Percentiles rank a stretch among this genome's conserved stretches.
Conservation (phyloP, 192 early-diverging fungal species). For the Dimargaris xerosporica region DNA sequence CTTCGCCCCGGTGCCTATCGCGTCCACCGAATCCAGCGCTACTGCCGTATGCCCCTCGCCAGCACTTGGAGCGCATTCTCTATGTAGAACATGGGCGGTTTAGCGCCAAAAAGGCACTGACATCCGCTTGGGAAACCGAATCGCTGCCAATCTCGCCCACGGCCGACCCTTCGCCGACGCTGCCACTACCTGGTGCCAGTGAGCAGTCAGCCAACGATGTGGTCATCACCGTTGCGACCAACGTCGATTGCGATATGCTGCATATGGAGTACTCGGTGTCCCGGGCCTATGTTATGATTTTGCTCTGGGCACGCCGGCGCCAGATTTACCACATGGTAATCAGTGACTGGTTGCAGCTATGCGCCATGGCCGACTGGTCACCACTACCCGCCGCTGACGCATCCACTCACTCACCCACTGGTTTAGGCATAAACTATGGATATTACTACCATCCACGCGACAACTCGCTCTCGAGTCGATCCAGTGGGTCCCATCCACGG, state of each 20-base stretch:
- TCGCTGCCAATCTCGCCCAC: too few relatives aligned
- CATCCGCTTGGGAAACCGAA: too few relatives aligned
- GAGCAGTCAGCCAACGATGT: background rate
- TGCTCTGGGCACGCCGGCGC: constrained; percentile 3
- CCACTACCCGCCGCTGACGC: too few relatives aligned
- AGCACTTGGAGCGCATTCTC: constrained; percentile 6
- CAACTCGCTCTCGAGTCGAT: too few relatives aligned
- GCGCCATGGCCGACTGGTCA: too few relatives aligned
- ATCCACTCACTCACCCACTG: too few relatives aligned
- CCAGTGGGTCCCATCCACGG: too few relatives aligned
- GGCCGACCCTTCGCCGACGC: too few relatives aligned
- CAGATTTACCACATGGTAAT: background rate
- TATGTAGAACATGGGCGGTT: constrained; percentile 5
- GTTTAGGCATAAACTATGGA: too few relatives aligned
- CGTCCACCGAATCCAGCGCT: background rate
- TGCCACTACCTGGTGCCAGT: too few relatives aligned
- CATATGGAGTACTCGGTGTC: constrained; percentile 12
- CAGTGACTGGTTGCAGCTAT: background rate
- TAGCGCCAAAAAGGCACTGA: constrained; percentile 5
- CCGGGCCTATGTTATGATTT: constrained; percentile 3
- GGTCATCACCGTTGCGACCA: background rate
- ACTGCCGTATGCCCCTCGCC: background rate
- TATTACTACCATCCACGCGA: too few relatives aligned
- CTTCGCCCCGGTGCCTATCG: background rate
- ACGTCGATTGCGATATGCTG: constrained; percentile 1